phyloP scores from a whole-genome alignment of 495 filamentous ascomycete genomes.

The Xylaria bambusicola region DNA sequence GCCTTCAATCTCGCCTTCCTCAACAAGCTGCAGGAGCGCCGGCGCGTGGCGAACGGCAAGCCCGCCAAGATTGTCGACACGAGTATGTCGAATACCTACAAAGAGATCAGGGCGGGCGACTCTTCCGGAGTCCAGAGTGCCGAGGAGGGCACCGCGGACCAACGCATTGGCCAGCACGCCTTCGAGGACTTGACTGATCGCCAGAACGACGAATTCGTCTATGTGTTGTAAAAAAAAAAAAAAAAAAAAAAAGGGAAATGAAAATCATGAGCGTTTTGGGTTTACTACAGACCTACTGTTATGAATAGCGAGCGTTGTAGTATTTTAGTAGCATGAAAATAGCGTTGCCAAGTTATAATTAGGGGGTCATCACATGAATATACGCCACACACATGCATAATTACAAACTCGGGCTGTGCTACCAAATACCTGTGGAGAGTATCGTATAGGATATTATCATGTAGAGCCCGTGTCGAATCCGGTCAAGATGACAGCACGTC shows the following conservation, averaged over 20 bases:
- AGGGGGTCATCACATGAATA: too few relatives aligned
- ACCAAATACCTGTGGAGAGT: too few relatives aligned
- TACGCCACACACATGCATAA: too few relatives aligned
- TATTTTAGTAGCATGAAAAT: too few relatives aligned
- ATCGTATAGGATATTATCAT: too few relatives aligned
- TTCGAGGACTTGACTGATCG: constrained; percentile 61
- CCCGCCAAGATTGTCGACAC: constrained; percentile 55
- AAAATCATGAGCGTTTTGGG: too few relatives aligned
- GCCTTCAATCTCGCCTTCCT: constrained; percentile 53
- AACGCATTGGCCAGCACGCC: constrained; percentile 39
- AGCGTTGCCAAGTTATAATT: too few relatives aligned
- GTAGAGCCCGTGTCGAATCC: too few relatives aligned
- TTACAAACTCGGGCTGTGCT: too few relatives aligned
- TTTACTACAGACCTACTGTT: too few relatives aligned
- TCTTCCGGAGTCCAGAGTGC: constrained; percentile 18
- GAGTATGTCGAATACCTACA: constrained; percentile 50
- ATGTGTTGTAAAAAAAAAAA: constrained; percentile 52
- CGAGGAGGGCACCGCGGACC: constrained; percentile 29
- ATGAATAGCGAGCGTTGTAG: neutral
- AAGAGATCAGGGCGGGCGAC: constrained; percentile 2
- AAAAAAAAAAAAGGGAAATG: too few relatives aligned
- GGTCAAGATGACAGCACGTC: too few relatives aligned
- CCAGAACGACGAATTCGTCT: constrained; percentile 69
- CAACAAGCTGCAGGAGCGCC: constrained; percentile 54
- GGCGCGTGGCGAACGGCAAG: constrained; percentile 59